These are phyloP conservation scores for Vaccinium darrowii DNA, from an alignment of 148 eudicot genomes.

Conservation along the genomic window DNA sequence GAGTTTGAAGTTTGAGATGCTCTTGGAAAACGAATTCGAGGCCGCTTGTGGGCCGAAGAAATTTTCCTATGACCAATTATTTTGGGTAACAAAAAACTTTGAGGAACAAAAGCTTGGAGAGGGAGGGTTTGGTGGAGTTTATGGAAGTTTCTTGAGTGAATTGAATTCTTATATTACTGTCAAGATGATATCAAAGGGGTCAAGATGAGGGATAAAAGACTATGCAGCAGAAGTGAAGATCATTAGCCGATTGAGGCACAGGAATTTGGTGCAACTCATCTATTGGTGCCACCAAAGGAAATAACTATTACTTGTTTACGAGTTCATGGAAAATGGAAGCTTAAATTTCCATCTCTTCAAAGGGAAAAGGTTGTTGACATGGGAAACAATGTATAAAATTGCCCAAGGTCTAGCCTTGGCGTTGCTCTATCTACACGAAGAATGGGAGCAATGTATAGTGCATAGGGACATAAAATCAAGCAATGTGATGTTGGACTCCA, in stretches of 20 bases:
- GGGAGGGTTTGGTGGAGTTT: background rate
- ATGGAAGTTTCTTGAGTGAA: background rate
- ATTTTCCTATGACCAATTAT: slow-evolving; percentile 22
- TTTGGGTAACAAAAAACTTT: background rate
- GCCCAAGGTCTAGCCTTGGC: background rate
- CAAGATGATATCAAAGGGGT: slow-evolving; percentile 30
- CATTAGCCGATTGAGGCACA: slow-evolving; percentile 41
- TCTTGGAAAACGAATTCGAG: slow-evolving; percentile 13
- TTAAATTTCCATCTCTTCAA: background rate
- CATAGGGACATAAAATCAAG: background rate
- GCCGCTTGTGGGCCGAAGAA: slow-evolving; percentile 29
- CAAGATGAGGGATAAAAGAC: slow-evolving; percentile 39
- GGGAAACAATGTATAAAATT: background rate
- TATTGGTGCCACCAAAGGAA: slow-evolving; percentile 34
- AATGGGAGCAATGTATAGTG: slow-evolving; percentile 5
- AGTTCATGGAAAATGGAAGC: background rate
- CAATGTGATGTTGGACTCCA: background rate
- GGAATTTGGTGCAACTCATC: slow-evolving; percentile 37
- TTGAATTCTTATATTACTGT: slow-evolving; percentile 28
- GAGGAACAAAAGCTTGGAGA: background rate
- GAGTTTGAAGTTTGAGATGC: background rate
- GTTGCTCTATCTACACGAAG: background rate
- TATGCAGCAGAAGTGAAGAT: slow-evolving; percentile 40
- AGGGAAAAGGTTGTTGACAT: background rate
- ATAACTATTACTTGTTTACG: slow-evolving; percentile 3